Percentiles rank a stretch among this genome's conserved stretches.
Conservation (phyloP, 768 basidiomycete genomes). For the Serendipita sp. region DNA sequence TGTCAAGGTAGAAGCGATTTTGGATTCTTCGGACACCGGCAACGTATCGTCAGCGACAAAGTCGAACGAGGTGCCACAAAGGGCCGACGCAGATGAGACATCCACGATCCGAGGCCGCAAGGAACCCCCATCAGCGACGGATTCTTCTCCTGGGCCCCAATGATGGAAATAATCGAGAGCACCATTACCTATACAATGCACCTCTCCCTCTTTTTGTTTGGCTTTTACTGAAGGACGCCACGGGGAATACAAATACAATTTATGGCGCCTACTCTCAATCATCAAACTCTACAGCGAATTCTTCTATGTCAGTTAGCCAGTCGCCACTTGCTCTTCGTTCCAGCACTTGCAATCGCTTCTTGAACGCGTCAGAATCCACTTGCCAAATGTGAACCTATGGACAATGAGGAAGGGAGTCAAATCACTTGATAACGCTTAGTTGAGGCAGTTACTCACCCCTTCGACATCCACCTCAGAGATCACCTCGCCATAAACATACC, state of each 20-base stretch:
- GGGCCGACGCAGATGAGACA: background rate
- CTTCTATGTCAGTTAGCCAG: background rate
- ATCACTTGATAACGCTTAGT: background rate
- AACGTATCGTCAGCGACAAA: background rate
- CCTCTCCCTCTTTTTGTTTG: too few relatives aligned
- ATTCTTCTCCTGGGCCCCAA: too few relatives aligned
- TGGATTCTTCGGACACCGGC: background rate
- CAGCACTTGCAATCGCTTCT: background rate
- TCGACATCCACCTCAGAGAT: background rate
- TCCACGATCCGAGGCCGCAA: background rate
- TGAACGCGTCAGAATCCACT: background rate
- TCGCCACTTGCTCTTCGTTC: background rate
- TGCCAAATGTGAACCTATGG: background rate
- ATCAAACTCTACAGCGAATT: background rate
- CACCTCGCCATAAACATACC: background rate
- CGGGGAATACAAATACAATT: too few relatives aligned
- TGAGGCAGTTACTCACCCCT: background rate
- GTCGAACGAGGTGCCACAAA: background rate
- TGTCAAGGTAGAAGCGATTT: background rate
- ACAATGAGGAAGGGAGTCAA: too few relatives aligned
- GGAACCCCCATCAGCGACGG: too few relatives aligned
- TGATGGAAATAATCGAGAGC: too few relatives aligned
- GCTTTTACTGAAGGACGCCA: too few relatives aligned
- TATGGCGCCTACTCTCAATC: background rate
- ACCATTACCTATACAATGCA: too few relatives aligned